phyloP scores from a whole-genome alignment of 2,329 filamentous ascomycete species.

The Alternaria hordeiaustralica region DNA sequence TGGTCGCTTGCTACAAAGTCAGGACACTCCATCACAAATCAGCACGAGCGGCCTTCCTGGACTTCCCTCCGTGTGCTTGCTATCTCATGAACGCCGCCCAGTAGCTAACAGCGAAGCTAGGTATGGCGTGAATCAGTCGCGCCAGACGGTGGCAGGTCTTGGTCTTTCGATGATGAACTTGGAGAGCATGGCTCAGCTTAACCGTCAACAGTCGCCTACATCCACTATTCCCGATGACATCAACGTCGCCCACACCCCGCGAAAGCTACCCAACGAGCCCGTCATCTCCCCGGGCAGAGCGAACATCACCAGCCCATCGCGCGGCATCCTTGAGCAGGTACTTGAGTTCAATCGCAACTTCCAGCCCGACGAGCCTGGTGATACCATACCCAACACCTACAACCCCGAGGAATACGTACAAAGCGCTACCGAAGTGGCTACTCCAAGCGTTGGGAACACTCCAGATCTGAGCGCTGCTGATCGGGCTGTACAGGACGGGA shows the following conservation, averaged over 20 bases:
- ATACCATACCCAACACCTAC: constrained; percentile 46
- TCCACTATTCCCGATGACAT: constrained; percentile 40
- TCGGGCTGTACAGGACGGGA: constrained; percentile 45
- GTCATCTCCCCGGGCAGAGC: constrained; percentile 22
- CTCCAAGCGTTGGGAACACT: constrained; percentile 53
- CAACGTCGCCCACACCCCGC: constrained; percentile 18
- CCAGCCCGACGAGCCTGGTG: constrained; percentile 40
- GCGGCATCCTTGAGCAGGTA: constrained; percentile 33
- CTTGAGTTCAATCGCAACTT: constrained; percentile 41
- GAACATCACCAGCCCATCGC: constrained; percentile 23
- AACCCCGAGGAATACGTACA: constrained; percentile 50
- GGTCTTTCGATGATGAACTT: constrained; percentile 44
- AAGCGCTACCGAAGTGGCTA: constrained; percentile 57
- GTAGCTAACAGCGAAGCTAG: constrained; percentile 30
- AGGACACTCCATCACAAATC: constrained; percentile 36
- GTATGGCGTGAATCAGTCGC: constrained; percentile 28
- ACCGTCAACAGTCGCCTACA: constrained; percentile 39
- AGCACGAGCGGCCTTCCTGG: constrained; percentile 44
- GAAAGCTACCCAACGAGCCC: constrained; percentile 24
- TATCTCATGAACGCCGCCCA: constrained; percentile 43
- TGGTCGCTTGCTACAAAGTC: constrained; percentile 26
- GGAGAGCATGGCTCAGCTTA: constrained; percentile 26
- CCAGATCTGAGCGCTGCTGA: constrained; percentile 48
- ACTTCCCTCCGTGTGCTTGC: constrained; percentile 47
- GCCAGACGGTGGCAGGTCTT: constrained; percentile 35